Percentiles rank a stretch among this genome's conserved stretches.
These are phyloP conservation scores for Xylariaceae sp. DNA, from an alignment of 2,329 filamentous ascomycete species.

Conservation along the genomic window DNA sequence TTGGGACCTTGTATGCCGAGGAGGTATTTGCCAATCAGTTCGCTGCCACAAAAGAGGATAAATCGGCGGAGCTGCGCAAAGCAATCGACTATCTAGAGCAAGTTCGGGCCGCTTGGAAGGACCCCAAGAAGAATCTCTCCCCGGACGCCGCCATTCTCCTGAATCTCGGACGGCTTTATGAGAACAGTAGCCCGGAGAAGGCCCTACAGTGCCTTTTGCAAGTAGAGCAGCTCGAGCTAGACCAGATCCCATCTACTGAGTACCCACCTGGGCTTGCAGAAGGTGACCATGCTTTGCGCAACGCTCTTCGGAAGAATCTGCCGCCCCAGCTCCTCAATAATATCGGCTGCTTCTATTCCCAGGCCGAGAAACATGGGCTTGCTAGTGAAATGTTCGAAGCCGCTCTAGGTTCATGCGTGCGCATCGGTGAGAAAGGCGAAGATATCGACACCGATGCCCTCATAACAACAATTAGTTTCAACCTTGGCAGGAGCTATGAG, in stretches of 20 bases:
- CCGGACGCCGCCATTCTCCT: slow-evolving; percentile 85
- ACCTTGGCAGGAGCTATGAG: slow-evolving; percentile 90
- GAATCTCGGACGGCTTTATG: slow-evolving; percentile 88
- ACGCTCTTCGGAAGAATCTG: slow-evolving; percentile 68
- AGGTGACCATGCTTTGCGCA: slow-evolving; percentile 57
- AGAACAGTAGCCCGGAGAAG: slow-evolving; percentile 80
- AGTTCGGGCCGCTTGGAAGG: slow-evolving; percentile 86
- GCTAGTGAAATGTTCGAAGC: slow-evolving; percentile 88
- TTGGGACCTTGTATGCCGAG: slow-evolving; percentile 90
- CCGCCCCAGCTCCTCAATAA: slow-evolving; percentile 94
- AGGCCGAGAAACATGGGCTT: slow-evolving; percentile 73
- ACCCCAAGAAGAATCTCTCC: slow-evolving; percentile 76
- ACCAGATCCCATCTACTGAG: slow-evolving; percentile 69
- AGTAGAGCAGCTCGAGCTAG: slow-evolving; percentile 84
- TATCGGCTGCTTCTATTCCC: slow-evolving; percentile 92
- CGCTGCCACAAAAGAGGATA: slow-evolving; percentile 76
- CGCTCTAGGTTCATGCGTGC: slow-evolving; percentile 83
- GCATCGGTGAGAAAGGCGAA: slow-evolving; percentile 70
- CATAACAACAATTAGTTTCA: slow-evolving; percentile 95
- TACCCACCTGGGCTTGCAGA: slow-evolving; percentile 57
- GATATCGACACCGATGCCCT: slow-evolving; percentile 83
- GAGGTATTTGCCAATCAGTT: slow-evolving; percentile 81
- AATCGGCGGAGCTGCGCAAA: slow-evolving; percentile 78
- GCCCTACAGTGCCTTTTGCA: slow-evolving; percentile 88
- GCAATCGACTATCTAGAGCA: slow-evolving; percentile 79